A percentile compares a stretch with the other conserved stretches of the same genome.
These are phyloP conservation scores for Xylaria digitata DNA, from an alignment of 2,329 filamentous ascomycete species.

Conservation along the genomic window DNA sequence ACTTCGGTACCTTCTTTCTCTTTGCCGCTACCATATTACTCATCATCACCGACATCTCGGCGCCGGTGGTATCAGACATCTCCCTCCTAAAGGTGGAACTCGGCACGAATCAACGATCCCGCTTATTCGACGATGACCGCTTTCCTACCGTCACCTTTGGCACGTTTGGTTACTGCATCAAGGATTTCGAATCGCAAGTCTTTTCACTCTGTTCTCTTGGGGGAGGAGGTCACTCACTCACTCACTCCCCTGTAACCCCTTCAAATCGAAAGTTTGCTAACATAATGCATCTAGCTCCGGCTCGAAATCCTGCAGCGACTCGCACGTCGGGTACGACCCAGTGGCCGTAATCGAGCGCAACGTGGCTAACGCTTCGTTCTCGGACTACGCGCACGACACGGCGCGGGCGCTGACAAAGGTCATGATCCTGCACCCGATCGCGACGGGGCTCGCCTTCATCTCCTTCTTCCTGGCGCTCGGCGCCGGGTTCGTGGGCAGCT, in stretches of 20 bases:
- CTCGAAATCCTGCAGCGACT: conserved; percentile 42
- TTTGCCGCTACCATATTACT: conserved; percentile 59
- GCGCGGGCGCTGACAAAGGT: conserved; percentile 55
- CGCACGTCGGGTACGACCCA: conserved; percentile 47
- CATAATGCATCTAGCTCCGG: conserved; percentile 35
- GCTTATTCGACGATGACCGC: conserved; percentile 27
- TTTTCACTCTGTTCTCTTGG: not conserved
- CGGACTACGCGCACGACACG: conserved; percentile 52
- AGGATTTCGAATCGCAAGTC: conserved; percentile 39
- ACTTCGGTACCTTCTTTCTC: conserved; percentile 59
- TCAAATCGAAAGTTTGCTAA: not conserved
- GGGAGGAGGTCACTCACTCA: not conserved
- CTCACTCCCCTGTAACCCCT: not conserved
- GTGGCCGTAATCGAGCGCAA: conserved; percentile 38
- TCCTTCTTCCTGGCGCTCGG: conserved; percentile 59
- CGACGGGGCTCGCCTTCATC: conserved; percentile 55
- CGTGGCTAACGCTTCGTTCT: conserved; percentile 48
- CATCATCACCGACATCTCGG: conserved; percentile 59
- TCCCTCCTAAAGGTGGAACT: conserved; percentile 56
- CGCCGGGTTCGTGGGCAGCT: conserved; percentile 56
- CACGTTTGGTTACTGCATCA: conserved; percentile 59
- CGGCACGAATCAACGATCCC: conserved; percentile 40
- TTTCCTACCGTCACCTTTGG: conserved; percentile 54
- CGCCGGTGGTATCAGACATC: conserved; percentile 58
- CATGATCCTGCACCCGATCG: conserved; percentile 56